Conservation (phyloP, 208 protist genomes). For the Trypanosoma grayi region DNA sequence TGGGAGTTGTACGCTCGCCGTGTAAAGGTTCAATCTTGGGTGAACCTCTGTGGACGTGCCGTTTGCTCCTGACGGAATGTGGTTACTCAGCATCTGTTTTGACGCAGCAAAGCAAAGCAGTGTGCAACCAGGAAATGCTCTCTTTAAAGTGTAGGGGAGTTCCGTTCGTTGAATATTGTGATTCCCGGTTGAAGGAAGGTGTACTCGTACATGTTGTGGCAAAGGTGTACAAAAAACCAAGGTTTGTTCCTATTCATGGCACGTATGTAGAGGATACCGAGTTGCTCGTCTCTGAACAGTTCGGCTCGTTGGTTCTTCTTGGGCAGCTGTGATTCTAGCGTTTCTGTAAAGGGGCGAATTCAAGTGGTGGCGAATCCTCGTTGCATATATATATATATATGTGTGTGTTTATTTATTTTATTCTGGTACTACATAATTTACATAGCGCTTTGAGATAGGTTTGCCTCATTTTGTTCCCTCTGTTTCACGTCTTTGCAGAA, state of each 20-base stretch:
- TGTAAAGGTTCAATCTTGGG: conserved; percentile 57
- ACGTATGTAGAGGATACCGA: conserved; percentile 78
- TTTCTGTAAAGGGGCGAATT: too few relatives aligned
- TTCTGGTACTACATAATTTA: background rate
- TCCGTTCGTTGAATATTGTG: conserved; percentile 53
- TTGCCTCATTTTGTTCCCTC: background rate
- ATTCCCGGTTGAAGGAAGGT: conserved; percentile 47
- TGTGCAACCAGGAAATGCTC: conserved; percentile 42
- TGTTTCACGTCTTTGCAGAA: background rate
- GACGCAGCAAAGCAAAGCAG: background rate
- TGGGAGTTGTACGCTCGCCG: conserved; percentile 73
- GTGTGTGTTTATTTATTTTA: background rate
- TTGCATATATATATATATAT: background rate
- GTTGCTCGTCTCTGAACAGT: conserved; percentile 71
- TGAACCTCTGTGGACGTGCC: conserved; percentile 71
- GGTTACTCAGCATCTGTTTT: conserved; percentile 38
- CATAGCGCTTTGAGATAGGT: background rate
- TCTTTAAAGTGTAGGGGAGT: conserved; percentile 60
- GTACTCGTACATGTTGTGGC: conserved; percentile 78
- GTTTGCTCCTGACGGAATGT: conserved; percentile 64
- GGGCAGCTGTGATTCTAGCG: conserved; percentile 18
- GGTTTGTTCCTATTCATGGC: conserved; percentile 71
- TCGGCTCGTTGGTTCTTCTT: conserved; percentile 64
- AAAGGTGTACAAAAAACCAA: conserved; percentile 69
- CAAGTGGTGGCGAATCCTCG: too few relatives aligned